Percentiles rank a stretch among this genome's conserved stretches.
Conservation (phyloP, 208 protist genomes). For the Leishmania braziliensis region DNA sequence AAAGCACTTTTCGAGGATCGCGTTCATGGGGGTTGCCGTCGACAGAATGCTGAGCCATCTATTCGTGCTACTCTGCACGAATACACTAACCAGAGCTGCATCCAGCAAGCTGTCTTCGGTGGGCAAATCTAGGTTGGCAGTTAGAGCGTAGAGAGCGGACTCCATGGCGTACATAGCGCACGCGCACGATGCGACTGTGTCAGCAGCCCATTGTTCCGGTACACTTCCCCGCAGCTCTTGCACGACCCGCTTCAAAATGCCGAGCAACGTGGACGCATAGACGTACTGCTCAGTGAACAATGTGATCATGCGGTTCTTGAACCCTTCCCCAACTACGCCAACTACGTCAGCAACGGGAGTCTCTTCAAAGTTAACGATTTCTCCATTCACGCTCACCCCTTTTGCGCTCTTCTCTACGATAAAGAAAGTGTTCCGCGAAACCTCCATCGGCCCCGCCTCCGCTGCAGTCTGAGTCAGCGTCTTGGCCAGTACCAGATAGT, state of each 20-base stretch:
- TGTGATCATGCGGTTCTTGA: constrained; percentile 83
- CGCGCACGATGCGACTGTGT: constrained; percentile 61
- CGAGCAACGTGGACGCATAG: constrained; percentile 73
- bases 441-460: constrained; percentile 57
- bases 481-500: constrained; percentile 86
- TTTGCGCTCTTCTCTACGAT: constrained; percentile 61
- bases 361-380: constrained; percentile 48
- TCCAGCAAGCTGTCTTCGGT: constrained; percentile 86
- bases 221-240: constrained; percentile 59
- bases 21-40: constrained; percentile 53
- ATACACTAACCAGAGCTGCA: constrained; percentile 62
- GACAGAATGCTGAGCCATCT: constrained; percentile 65
- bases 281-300: constrained; percentile 87
- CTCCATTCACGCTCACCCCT: constrained; percentile 37
- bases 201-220: constrained; percentile 52
- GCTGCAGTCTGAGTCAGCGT: constrained; percentile 66
- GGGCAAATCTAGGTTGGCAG: constrained; percentile 78
- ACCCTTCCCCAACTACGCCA: constrained; percentile 84
- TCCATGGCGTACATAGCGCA: constrained; percentile 88
- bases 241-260: constrained; percentile 72
- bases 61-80: constrained; percentile 60
- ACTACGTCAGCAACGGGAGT: constrained; percentile 63
- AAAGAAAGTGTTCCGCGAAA: constrained; percentile 74
- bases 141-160: constrained; percentile 79
- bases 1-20: constrained; percentile 57